Conservation (phyloP, 768 basidiomycete genomes). For the Boletus vinaceobasis region DNA sequence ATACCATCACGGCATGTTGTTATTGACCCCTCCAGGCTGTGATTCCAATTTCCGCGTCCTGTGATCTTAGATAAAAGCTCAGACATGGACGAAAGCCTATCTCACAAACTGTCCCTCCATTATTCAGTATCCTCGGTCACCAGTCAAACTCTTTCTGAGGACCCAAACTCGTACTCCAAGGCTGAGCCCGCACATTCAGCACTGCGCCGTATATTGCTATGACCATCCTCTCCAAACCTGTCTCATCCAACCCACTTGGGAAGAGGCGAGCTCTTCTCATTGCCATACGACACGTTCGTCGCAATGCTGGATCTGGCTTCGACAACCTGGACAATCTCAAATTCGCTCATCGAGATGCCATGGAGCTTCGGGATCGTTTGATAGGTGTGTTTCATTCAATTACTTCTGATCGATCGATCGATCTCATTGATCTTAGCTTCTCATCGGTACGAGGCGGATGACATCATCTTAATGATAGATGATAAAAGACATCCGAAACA, state of each 20-base stretch:
- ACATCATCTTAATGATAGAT: constrained; percentile 47
- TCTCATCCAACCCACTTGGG: background rate
- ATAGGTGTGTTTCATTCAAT: constrained; percentile 10
- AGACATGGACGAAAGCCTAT: too few species aligned
- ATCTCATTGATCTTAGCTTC: constrained; percentile 22
- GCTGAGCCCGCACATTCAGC: background rate
- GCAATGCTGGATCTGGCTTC: background rate
- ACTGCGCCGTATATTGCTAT: background rate
- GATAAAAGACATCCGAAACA: constrained; percentile 22
- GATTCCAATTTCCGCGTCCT: background rate
- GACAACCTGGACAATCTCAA: constrained; percentile 3
- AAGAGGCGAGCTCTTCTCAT: constrained; percentile 22
- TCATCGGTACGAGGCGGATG: constrained; percentile 37
- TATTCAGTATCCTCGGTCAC: background rate
- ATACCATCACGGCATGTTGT: background rate
- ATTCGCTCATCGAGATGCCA: constrained; percentile 20
- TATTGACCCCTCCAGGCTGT: background rate
- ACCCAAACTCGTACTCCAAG: background rate
- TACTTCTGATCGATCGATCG: background rate
- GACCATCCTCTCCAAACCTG: background rate
- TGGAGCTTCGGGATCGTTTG: constrained; percentile 8
- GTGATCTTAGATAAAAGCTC: background rate
- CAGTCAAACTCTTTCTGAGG: background rate
- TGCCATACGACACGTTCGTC: constrained; percentile 9
- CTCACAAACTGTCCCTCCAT: background rate